Conservation (phyloP, 768 basidiomycete species). For the Ephemerocybe angulata region DNA sequence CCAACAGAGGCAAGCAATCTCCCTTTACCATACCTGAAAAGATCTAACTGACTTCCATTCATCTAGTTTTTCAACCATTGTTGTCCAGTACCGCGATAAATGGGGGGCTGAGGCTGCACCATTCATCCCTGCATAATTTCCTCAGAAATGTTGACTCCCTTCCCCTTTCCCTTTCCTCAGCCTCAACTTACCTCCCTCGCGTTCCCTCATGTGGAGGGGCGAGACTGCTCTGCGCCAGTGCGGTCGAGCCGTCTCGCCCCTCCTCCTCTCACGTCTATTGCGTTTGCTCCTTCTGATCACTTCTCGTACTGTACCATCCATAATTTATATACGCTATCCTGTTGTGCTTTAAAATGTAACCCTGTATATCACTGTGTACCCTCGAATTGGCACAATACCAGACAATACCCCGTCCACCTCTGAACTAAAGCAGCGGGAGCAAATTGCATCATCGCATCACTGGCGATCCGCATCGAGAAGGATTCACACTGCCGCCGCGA, state of each 20-base stretch:
- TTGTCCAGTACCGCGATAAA: constrained; percentile 2
- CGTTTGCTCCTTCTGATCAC: not conserved
- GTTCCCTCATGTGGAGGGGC: not conserved
- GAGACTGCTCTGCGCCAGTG: not conserved
- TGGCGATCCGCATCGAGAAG: not conserved
- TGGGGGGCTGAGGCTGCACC: not conserved
- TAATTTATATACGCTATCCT: not conserved
- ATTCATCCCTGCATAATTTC: too few relatives aligned
- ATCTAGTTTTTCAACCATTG: constrained; percentile 1
- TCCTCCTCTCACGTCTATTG: not conserved
- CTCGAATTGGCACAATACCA: too few relatives aligned
- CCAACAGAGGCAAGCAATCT: not conserved
- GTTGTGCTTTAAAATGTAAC: too few relatives aligned
- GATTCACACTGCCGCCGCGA: not conserved
- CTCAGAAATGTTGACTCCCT: too few relatives aligned
- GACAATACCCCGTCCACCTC: too few relatives aligned
- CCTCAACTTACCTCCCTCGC: not conserved
- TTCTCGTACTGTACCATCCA: not conserved
- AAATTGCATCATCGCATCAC: not conserved
- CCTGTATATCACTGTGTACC: too few relatives aligned
- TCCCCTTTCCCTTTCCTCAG: too few relatives aligned
- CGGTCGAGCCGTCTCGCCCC: not conserved
- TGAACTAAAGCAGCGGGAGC: not conserved
- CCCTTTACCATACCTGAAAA: not conserved
- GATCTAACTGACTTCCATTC: not conserved